Evolutionary conservation across 768 basidiomycete species (phyloP).

Genomic region (Tylopilus felleus): DNA sequence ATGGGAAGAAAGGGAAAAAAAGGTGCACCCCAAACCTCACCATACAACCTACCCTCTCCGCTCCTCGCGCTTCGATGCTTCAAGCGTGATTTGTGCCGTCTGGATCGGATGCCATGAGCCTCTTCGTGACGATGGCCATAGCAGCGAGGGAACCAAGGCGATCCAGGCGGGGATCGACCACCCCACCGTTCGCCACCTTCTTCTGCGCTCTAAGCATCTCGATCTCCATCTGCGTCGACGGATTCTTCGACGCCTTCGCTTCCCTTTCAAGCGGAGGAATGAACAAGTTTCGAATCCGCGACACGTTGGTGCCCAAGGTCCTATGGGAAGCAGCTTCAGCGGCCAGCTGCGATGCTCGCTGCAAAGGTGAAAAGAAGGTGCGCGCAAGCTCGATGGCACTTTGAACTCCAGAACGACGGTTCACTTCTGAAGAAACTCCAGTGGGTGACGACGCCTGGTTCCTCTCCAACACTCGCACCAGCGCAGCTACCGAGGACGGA

Average conservation of each 20-base stretch:
- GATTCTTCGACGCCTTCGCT: neutral
- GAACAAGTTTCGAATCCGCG: conserved; percentile 1
- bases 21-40: neutral
- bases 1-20: neutral
- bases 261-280: conserved; percentile 4
- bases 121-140: neutral
- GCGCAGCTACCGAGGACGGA: neutral
- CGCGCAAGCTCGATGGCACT: neutral
- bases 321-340: neutral
- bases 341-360: neutral
- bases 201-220: conserved; percentile 4
- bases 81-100: neutral
- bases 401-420: neutral
- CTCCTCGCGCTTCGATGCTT: neutral
- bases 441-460: neutral
- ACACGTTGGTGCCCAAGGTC: neutral
- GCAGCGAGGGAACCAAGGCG: neutral
- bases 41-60: neutral
- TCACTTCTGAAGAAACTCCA: neutral
- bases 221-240: conserved; percentile 5
- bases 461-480: neutral
- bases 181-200: neutral
- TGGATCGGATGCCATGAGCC: neutral
- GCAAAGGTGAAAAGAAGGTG: neutral
- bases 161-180: neutral